Percentiles rank a stretch among this genome's conserved stretches.
These are phyloP conservation scores for Neurospora tetraspora DNA, from an alignment of 495 filamentous ascomycete species.

Conservation along the genomic window DNA sequence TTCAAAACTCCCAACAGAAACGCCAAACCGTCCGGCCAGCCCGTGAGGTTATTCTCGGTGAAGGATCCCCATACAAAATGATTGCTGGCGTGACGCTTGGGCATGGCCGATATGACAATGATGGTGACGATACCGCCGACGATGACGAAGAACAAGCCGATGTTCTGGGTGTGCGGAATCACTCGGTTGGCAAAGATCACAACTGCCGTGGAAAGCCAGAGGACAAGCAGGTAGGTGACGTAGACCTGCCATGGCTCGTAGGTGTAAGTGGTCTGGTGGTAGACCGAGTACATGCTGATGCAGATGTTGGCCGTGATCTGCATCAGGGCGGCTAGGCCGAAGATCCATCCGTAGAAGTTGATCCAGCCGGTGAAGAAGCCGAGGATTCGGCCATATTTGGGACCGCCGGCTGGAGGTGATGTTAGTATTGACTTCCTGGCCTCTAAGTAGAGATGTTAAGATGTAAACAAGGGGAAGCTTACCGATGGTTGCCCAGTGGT, in stretches of 20 bases:
- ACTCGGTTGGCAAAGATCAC: conserved; percentile 62
- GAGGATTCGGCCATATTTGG: conserved; percentile 52
- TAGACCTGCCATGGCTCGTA: conserved; percentile 67
- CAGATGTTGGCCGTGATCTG: conserved; percentile 59
- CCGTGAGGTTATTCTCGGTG: conserved; percentile 55
- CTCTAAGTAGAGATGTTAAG: neutral
- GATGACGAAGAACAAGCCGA: conserved; percentile 61
- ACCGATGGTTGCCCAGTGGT: conserved; percentile 73
- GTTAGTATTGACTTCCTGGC: neutral
- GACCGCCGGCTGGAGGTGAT: conserved; percentile 39
- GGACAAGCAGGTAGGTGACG: conserved; percentile 54
- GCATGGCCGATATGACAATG: conserved; percentile 68
- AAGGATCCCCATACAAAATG: conserved; percentile 49
- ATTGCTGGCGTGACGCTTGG: conserved; percentile 46
- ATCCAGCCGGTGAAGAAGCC: conserved; percentile 75
- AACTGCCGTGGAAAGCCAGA: conserved; percentile 53
- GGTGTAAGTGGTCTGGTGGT: conserved; percentile 50
- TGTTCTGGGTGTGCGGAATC: conserved; percentile 54
- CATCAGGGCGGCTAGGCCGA: conserved; percentile 55
- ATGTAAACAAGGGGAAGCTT: neutral
- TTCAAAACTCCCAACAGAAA: conserved; percentile 79
- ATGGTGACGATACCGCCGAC: conserved; percentile 61
- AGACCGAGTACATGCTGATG: conserved; percentile 61
- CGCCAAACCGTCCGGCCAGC: conserved; percentile 62
- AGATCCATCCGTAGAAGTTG: conserved; percentile 72